Evolutionary conservation across 176 grass and related monocot genomes (phyloP).

Genomic region (Eleusine indica): DNA sequence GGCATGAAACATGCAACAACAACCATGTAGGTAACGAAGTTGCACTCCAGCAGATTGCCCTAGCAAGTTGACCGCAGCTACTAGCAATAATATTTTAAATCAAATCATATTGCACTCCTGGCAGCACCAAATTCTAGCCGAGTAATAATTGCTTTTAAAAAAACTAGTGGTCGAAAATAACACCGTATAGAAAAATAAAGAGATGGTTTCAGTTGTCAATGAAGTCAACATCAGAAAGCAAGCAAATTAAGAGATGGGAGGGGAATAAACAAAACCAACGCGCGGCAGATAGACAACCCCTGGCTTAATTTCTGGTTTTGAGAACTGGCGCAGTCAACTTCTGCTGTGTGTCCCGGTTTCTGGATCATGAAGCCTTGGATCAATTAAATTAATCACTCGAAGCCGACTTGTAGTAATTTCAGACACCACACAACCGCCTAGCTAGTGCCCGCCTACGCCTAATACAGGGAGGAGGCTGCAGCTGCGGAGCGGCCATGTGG

Average conservation of each 20-base stretch:
- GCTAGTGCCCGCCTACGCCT: neutral
- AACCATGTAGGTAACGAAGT: too few relatives aligned
- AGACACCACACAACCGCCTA: conserved; percentile 27
- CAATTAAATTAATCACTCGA: neutral
- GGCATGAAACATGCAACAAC: too few relatives aligned
- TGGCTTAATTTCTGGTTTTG: conserved; percentile 1
- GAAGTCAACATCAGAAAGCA: conserved; percentile 46
- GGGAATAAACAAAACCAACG: neutral
- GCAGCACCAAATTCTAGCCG: neutral
- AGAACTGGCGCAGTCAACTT: conserved; percentile 42
- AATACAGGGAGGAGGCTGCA: too few relatives aligned
- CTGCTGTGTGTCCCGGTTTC: neutral
- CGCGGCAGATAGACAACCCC: neutral
- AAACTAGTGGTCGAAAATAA: conserved; percentile 25
- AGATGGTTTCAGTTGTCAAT: conserved; percentile 2
- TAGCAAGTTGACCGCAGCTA: neutral
- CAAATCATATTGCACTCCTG: too few relatives aligned
- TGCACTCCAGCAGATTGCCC: neutral
- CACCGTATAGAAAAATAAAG: neutral
- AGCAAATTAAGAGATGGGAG: neutral
- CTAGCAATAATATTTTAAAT: neutral
- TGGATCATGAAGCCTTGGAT: neutral
- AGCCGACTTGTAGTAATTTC: conserved; percentile 5
- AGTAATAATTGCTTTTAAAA: neutral
- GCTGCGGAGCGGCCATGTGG: conserved; percentile 12